A percentile compares a stretch with the other conserved stretches of the same genome.
Evolutionary conservation across 2,329 filamentous ascomycete genomes (phyloP).

Genomic region (Rosellinia necatrix): DNA sequence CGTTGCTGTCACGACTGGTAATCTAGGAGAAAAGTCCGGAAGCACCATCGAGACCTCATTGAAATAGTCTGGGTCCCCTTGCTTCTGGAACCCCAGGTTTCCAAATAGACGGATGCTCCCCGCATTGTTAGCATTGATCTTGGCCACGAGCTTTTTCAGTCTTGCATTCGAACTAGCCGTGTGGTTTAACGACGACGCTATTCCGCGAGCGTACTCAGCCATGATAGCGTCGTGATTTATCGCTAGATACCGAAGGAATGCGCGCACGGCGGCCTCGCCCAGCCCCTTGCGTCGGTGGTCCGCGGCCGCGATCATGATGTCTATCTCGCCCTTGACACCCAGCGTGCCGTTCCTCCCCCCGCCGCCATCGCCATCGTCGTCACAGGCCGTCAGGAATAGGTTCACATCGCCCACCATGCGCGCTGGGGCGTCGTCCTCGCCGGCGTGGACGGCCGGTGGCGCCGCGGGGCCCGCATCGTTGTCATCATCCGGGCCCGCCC

Average conservation of each 20-base stretch:
- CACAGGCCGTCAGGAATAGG: constrained; percentile 72
- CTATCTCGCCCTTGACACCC: constrained; percentile 41
- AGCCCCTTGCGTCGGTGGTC: constrained; percentile 32
- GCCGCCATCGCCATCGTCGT: constrained; percentile 51
- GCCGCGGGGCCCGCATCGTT: background rate
- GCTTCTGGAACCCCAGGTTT: constrained; percentile 56
- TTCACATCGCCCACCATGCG: constrained; percentile 78
- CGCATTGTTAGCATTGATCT: constrained; percentile 61
- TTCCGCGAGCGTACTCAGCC: constrained; percentile 51
- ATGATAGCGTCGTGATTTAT: constrained; percentile 59
- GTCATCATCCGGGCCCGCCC: background rate
- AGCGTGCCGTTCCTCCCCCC: constrained; percentile 33
- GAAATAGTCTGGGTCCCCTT: constrained; percentile 63
- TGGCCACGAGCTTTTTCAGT: constrained; percentile 59
- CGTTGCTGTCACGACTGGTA: background rate
- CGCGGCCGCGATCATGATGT: constrained; percentile 41
- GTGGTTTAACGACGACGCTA: background rate
- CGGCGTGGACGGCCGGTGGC: constrained; percentile 39
- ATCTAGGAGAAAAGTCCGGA: constrained; percentile 30
- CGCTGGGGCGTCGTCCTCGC: constrained; percentile 56
- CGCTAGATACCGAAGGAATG: constrained; percentile 72
- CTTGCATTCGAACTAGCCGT: background rate
- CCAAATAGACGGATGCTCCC: constrained; percentile 57
- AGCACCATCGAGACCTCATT: constrained; percentile 61
- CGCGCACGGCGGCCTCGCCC: constrained; percentile 56